Evolutionary conservation across 2,329 filamentous ascomycete species (phyloP), one percentile per base, ranked within the genome.

Genomic region (Claviceps maximensis): DNA sequence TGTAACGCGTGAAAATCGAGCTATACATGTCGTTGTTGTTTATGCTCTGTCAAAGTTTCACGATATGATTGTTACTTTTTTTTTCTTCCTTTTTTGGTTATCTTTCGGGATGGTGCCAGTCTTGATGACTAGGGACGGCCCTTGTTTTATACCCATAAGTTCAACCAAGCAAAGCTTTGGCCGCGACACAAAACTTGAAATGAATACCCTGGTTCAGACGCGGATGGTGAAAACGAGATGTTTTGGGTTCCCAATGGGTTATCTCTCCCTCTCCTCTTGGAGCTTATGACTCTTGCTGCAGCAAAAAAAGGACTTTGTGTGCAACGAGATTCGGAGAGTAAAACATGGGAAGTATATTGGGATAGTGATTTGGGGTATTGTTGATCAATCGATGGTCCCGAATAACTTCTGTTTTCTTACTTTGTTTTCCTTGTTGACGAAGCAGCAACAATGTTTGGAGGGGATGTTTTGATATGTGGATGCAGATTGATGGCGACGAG

Each of bases 111-210:
- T 59, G 58, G 57, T 60, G 56, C 60, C 59, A 40, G 53, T 65
- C 62, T 65, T 66, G 61, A 67, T 60, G 65, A 65, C 56, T 63
- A 63, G 63, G 59, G 61, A 60, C 57, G 25, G 31, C 49, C 61
- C 60, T 60, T 60, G 62, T 61, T 58, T 61, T 68, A 68, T 67
- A 68, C 66, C 65, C 66, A 62, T 57, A 58, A 59, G 59, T 58
- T 62, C 56, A 61, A 57, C 59, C 60, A 62, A 63, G 46, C 50
- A 61, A 63, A 62, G 40, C 46, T 31, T 59, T 61, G 61, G 57
- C 60, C 59, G 57, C 63, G 55, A 56, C 60, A 65, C 58, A 59
- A 62, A 59, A 54, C 25, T 29, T 47, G 40, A 60, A 55, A 57
- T 65, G 60, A 64, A 68, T 68, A 68, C 65, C 66, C 65, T 29